phyloP scores from a whole-genome alignment of 768 basidiomycete species.

The Termitomyces sp. region DNA sequence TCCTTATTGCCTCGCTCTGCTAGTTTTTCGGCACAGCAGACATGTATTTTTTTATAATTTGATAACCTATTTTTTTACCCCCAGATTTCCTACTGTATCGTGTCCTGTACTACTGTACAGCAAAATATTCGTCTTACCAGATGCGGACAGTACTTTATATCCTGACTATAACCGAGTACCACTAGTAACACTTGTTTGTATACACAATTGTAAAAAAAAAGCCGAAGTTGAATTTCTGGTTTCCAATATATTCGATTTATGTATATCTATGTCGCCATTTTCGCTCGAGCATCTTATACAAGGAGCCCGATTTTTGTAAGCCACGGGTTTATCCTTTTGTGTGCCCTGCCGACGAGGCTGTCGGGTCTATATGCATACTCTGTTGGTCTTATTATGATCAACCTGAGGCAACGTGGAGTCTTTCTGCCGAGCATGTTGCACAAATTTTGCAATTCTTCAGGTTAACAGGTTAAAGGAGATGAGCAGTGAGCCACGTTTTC shows the following conservation, averaged over 20 bases:
- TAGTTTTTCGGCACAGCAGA: background rate
- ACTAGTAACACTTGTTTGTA: background rate
- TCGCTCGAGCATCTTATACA: background rate
- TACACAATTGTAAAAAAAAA: background rate
- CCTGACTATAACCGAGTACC: background rate
- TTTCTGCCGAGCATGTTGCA: background rate
- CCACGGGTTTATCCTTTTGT: background rate
- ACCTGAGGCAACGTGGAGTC: background rate
- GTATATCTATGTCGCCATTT: background rate
- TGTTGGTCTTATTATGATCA: background rate
- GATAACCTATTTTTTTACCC: background rate
- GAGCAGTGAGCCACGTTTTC: conserved; percentile 2
- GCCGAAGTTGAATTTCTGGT: background rate
- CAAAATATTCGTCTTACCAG: conserved; percentile 1
- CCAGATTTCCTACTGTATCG: background rate
- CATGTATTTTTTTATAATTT: background rate
- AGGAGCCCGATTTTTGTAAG: no score
- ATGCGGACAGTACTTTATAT: conserved; percentile 4
- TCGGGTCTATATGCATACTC: background rate
- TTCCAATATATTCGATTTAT: background rate
- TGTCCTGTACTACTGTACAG: conserved; percentile 1
- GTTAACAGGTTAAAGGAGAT: background rate
- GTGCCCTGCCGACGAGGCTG: background rate
- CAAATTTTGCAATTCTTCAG: background rate
- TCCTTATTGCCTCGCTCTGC: conserved; percentile 1